A percentile compares a stretch with the other conserved stretches of the same genome.
Conservation (phyloP, 306 rosid species). For the Quercus berberidifolia region DNA sequence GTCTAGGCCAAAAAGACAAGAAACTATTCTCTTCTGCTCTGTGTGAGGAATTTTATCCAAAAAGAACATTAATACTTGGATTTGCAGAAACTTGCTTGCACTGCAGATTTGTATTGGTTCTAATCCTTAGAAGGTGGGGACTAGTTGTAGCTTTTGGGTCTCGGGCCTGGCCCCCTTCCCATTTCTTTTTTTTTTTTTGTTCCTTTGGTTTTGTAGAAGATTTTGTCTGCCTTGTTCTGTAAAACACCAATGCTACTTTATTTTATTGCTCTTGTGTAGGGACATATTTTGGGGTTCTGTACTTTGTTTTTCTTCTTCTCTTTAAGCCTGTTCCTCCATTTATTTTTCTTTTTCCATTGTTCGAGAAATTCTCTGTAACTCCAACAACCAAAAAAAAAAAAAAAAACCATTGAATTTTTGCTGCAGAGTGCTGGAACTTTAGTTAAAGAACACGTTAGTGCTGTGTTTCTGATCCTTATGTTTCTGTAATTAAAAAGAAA, state of each 20-base stretch:
- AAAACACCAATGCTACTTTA: conserved; percentile 2
- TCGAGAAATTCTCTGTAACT: not conserved
- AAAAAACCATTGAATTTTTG: not conserved
- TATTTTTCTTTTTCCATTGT: conserved; percentile 19
- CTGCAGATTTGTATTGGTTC: conserved; percentile 25
- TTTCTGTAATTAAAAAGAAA: not conserved
- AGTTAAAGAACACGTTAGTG: not conserved
- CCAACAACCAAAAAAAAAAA: not conserved
- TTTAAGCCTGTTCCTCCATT: conserved; percentile 23
- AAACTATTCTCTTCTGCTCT: conserved; percentile 23
- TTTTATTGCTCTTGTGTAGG: not conserved
- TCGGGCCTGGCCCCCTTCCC: conserved; percentile 37
- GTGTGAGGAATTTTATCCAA: conserved; percentile 29
- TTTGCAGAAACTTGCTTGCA: conserved; percentile 35
- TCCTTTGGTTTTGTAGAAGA: conserved; percentile 44
- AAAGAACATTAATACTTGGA: conserved; percentile 45
- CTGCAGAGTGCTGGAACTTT: not conserved
- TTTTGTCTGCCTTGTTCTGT: conserved; percentile 37
- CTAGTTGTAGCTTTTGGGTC: conserved; percentile 23
- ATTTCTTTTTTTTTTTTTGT: conserved; percentile 1
- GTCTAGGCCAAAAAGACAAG: conserved; percentile 26
- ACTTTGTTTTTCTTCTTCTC: conserved; percentile 8
- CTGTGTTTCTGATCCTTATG: not conserved
- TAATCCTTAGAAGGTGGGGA: conserved; percentile 33
- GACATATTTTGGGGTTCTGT: not conserved